A percentile compares a stretch with the other conserved stretches of the same genome.
These are phyloP conservation scores for Quercus suber DNA, from an alignment of 306 rosid genomes.

Conservation along the genomic window DNA sequence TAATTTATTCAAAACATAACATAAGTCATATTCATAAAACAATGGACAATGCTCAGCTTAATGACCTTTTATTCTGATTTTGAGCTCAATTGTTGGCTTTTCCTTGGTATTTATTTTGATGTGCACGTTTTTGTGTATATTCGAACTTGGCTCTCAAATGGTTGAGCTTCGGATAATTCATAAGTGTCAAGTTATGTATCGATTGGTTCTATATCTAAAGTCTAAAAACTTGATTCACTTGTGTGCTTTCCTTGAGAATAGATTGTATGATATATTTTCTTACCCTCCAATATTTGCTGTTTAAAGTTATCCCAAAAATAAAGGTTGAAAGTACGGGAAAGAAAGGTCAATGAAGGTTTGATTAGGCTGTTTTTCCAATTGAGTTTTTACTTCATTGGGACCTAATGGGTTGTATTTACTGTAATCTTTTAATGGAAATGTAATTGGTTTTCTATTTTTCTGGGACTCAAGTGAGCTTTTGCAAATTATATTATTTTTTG, in stretches of 20 bases:
- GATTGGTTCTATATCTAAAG: background rate
- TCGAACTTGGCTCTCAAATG: background rate
- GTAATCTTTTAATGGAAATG: background rate
- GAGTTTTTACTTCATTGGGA: background rate
- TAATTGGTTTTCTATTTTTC: background rate
- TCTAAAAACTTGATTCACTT: background rate
- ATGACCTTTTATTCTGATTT: background rate
- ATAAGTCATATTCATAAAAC: background rate
- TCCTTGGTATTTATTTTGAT: background rate
- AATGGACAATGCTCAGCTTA: background rate
- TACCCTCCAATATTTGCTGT: background rate
- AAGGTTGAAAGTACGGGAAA: background rate
- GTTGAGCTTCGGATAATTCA: background rate
- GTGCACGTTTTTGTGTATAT: background rate
- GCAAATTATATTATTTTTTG: background rate
- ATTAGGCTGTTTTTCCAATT: background rate
- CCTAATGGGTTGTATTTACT: background rate
- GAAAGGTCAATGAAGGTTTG: background rate
- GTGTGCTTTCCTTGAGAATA: background rate
- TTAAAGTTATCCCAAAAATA: background rate
- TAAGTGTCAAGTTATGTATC: background rate
- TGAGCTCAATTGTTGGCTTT: background rate
- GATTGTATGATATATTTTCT: background rate
- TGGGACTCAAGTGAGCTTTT: background rate
- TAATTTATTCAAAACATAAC: background rate